These are phyloP conservation scores for Thielaviopsis musarum DNA, from an alignment of 2,329 filamentous ascomycete genomes.

Conservation along the genomic window DNA sequence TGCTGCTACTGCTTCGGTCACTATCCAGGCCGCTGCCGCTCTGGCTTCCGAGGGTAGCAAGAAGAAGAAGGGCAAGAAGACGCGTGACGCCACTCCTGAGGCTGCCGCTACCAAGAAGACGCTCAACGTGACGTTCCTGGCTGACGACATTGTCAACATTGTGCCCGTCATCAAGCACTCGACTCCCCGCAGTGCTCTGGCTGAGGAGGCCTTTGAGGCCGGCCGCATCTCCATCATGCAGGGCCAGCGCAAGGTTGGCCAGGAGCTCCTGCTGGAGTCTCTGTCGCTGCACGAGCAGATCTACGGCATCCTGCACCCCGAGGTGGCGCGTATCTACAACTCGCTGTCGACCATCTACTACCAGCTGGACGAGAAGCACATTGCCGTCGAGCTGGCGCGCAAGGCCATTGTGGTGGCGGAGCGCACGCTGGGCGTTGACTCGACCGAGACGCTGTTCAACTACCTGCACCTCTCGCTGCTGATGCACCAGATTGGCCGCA, in stretches of 20 bases:
- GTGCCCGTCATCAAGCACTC: slow-evolving; percentile 95
- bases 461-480: slow-evolving; percentile 94
- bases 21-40: slow-evolving; percentile 22
- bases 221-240: slow-evolving; percentile 93
- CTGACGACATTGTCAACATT: slow-evolving; percentile 79
- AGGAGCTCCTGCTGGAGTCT: slow-evolving; percentile 90
- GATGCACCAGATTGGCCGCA: slow-evolving; percentile 82
- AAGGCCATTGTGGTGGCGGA: slow-evolving; percentile 96
- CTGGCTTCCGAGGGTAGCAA: slow-evolving; percentile 30
- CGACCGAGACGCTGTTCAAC: slow-evolving; percentile 80
- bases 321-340: slow-evolving; percentile 91
- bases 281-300: slow-evolving; percentile 95
- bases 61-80: slow-evolving; percentile 47
- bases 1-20: slow-evolving; percentile 19
- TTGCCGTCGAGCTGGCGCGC: slow-evolving; percentile 82
- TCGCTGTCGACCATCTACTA: slow-evolving; percentile 92
- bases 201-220: slow-evolving; percentile 89
- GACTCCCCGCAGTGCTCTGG: slow-evolving; percentile 72
- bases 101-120: slow-evolving; percentile 26
- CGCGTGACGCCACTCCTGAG: slow-evolving; percentile 35
- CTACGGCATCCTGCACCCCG: slow-evolving; percentile 90
- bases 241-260: slow-evolving; percentile 85
- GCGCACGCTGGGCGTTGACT: slow-evolving; percentile 83
- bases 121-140: slow-evolving; percentile 46
- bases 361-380: slow-evolving; percentile 92